Evolutionary conservation across 2,329 filamentous ascomycete species (phyloP).

Genomic region (Beauveria medogensis): DNA sequence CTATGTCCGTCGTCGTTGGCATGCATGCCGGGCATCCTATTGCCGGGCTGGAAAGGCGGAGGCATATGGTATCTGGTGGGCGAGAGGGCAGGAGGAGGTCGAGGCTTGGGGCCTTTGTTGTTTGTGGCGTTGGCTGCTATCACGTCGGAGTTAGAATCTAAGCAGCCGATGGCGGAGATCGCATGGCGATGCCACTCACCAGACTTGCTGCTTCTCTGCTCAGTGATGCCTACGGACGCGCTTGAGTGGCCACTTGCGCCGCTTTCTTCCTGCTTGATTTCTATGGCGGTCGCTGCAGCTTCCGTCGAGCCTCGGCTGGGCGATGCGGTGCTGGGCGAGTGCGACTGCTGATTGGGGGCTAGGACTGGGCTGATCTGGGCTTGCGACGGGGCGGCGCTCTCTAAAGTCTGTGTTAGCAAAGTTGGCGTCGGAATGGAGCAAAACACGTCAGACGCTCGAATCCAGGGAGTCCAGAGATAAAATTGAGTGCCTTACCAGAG

Average conservation of each 20-base stretch:
- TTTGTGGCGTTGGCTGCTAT: slow-evolving; percentile 13
- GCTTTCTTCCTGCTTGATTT: not conserved
- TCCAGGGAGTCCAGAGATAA: not conserved
- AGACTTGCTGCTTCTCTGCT: slow-evolving; percentile 3
- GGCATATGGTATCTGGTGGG: slow-evolving; percentile 35
- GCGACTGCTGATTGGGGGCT: slow-evolving; percentile 1
- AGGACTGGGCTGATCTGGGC: not conserved
- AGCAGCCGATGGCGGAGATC: not conserved
- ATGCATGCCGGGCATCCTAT: slow-evolving; percentile 21
- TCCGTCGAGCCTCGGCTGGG: slow-evolving; percentile 1
- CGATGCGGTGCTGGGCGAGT: not conserved
- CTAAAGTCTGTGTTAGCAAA: not conserved
- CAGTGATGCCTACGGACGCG: not conserved
- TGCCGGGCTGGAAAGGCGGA: slow-evolving; percentile 32
- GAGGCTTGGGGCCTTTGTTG: slow-evolving; percentile 16
- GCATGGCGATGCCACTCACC: slow-evolving; percentile 11
- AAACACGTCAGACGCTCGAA: not conserved
- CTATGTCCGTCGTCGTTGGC: slow-evolving; percentile 26
- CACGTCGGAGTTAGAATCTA: slow-evolving; percentile 9
- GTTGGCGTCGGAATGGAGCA: not conserved
- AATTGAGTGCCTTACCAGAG: not conserved
- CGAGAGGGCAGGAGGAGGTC: slow-evolving; percentile 25
- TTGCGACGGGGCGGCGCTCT: not conserved
- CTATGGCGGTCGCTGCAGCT: not conserved
- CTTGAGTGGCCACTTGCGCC: not conserved